Evolutionary conservation across 805 yeast genomes (phyloP).

Genomic region (Helenozyma rhizophorensis): DNA sequence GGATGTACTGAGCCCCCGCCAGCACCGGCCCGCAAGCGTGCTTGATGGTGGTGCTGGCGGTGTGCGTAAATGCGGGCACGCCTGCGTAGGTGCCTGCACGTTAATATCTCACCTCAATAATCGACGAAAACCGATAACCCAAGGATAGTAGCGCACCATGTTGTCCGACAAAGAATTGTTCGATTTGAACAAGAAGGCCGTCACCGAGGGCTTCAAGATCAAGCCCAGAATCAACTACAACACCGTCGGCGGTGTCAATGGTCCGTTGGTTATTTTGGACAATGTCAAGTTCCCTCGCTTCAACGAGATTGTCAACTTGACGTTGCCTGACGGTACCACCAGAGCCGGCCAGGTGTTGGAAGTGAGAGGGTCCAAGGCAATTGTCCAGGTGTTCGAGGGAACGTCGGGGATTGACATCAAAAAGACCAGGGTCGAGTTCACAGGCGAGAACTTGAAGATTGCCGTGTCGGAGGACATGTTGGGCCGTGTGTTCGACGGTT

Average conservation of each 20-base stretch:
- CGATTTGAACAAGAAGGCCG: slow-evolving; percentile 89
- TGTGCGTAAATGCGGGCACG: slow-evolving; percentile 4
- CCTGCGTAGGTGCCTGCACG: slow-evolving; percentile 7
- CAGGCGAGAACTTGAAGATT: slow-evolving; percentile 89
- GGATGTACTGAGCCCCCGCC: no score
- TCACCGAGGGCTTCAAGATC: slow-evolving; percentile 83
- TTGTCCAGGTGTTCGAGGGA: slow-evolving; percentile 99
- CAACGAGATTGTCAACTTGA: slow-evolving; percentile 94
- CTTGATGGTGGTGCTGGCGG: neutral
- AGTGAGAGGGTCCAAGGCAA: slow-evolving; percentile 94
- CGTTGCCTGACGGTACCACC: slow-evolving; percentile 89
- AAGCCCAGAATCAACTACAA: slow-evolving; percentile 90
- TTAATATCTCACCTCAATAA: slow-evolving; percentile 7
- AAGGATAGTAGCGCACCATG: slow-evolving; percentile 21
- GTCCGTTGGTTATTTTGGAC: slow-evolving; percentile 81
- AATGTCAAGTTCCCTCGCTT: slow-evolving; percentile 57
- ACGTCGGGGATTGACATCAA: slow-evolving; percentile 98
- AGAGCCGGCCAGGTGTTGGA: slow-evolving; percentile 99
- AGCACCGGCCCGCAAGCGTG: no score
- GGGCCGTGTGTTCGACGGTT: slow-evolving; percentile 98
- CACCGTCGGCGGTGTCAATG: slow-evolving; percentile 97
- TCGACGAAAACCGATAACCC: slow-evolving; percentile 11
- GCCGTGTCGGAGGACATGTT: slow-evolving; percentile 96
- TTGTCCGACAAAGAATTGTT: slow-evolving; percentile 43
- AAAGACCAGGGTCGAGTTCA: slow-evolving; percentile 94